Base-by-base conservation (phyloP, 495 filamentous ascomycete genomes). In the Aspergillus egyptiacus region DNA sequence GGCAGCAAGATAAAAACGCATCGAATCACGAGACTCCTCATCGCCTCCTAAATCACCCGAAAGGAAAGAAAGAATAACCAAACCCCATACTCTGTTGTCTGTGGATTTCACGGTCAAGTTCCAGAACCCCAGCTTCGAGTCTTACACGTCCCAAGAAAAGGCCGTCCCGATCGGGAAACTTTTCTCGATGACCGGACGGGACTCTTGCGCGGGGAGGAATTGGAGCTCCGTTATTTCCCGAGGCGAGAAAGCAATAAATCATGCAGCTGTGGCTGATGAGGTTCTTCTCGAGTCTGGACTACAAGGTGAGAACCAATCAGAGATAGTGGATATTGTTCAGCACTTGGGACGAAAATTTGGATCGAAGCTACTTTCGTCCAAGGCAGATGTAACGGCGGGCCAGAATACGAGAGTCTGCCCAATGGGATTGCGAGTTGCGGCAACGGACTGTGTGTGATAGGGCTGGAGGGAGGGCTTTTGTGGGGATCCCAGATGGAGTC, bases 101-200 rank as follows among this genome's bases (percentile, higher is more conserved):
- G n/a, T n/a, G n/a, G n/a, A n/a, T n/a, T n/a, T n/a, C n/a, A n/a
- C n/a, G n/a, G n/a, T n/a, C n/a, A n/a, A n/a, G n/a, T n/a, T n/a
- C n/a, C n/a, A n/a, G n/a, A n/a, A n/a, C n/a, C n/a, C n/a, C n/a
- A n/a, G n/a, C n/a, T n/a, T n/a, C n/a, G n/a, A n/a, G n/a, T n/a
- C n/a, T n/a, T n/a, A n/a, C n/a, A n/a, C n/a, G n/a, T n/a, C n/a
- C n/a, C n/a, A n/a, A n/a, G n/a, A n/a, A n/a, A n/a, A n/a, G n/a
- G n/a, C n/a, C n/a, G n/a, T n/a, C 15, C 40, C 13, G 32, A 43
- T 43, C 40, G 40, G 40, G 40, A 43, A 43, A 43, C 40, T 43
- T 43, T 43, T 27, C 40, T 32, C 40, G 27, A 17, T 2, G 27
- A 15, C 14, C 24, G n/a, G n/a, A n/a, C n/a, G n/a, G n/a, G n/a